Evolutionary conservation across 2,329 filamentous ascomycete species (phyloP).

Genomic region (Escovopsis sp.): DNA sequence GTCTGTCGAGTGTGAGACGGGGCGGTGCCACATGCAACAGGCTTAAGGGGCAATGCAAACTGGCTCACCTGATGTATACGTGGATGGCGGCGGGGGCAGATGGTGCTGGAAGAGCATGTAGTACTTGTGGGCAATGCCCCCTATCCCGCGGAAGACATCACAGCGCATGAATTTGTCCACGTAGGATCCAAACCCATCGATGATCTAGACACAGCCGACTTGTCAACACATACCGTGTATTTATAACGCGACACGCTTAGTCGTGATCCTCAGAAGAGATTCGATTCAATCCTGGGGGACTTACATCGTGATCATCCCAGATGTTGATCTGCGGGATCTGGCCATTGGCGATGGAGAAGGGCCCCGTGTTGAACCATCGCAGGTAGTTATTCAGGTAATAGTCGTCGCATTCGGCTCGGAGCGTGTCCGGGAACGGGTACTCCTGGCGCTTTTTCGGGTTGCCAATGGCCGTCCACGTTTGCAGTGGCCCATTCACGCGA

Average conservation of each 20-base stretch:
- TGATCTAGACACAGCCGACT: constrained; percentile 43
- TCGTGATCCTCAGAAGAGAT: no score
- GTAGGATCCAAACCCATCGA: constrained; percentile 89
- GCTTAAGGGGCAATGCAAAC: constrained; percentile 18
- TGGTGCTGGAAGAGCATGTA: constrained; percentile 98
- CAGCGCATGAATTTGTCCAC: constrained; percentile 87
- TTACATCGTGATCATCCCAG: constrained; percentile 87
- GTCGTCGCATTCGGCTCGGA: constrained; percentile 72
- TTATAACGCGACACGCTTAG: no score
- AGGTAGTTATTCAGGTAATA: constrained; percentile 90
- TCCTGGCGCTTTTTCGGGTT: constrained; percentile 72
- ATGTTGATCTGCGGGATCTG: constrained; percentile 95
- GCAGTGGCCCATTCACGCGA: constrained; percentile 67
- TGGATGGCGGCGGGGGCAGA: constrained; percentile 67
- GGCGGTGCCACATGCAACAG: no score
- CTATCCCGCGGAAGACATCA: constrained; percentile 80
- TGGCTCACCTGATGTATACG: constrained; percentile 58
- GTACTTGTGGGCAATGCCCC: constrained; percentile 90
- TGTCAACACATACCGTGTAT: neutral
- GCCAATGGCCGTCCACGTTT: constrained; percentile 67
- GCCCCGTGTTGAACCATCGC: constrained; percentile 65
- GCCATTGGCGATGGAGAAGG: constrained; percentile 74
- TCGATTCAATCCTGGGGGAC: constrained; percentile 15
- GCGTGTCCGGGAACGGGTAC: constrained; percentile 59
- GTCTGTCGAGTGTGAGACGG: neutral